Evolutionary conservation across 495 filamentous ascomycete species (phyloP).

Genomic region (Peziza echinospora): DNA sequence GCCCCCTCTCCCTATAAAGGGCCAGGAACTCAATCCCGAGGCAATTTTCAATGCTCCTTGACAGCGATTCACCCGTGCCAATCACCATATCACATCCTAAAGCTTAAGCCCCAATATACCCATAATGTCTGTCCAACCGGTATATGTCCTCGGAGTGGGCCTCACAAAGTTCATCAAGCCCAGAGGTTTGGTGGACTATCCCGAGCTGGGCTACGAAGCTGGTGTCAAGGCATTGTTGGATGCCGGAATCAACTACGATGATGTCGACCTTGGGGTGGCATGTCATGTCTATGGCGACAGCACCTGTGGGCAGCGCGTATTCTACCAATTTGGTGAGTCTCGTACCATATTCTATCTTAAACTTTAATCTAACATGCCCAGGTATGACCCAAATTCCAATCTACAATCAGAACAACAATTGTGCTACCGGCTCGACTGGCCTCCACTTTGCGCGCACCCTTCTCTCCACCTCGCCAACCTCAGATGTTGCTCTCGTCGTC

Average conservation of each 20-base stretch:
- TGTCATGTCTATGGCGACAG: slow-evolving; percentile 96
- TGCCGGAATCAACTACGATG: slow-evolving; percentile 87
- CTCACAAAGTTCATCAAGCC: slow-evolving; percentile 99
- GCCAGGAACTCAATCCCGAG: too few species aligned
- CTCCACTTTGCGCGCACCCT: slow-evolving; percentile 63
- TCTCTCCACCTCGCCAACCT: slow-evolving; percentile 47
- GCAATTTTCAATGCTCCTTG: too few species aligned
- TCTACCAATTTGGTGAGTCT: slow-evolving; percentile 81
- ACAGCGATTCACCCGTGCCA: too few species aligned
- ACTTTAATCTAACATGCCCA: background rate
- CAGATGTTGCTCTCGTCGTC: slow-evolving; percentile 72
- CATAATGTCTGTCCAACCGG: slow-evolving; percentile 21
- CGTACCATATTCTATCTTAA: background rate
- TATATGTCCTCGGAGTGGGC: slow-evolving; percentile 89
- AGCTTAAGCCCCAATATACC: too few species aligned
- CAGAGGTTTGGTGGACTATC: slow-evolving; percentile 72
- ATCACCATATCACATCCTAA: too few species aligned
- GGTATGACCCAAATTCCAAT: slow-evolving; percentile 80
- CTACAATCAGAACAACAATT: slow-evolving; percentile 98
- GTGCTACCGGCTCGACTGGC: slow-evolving; percentile 78
- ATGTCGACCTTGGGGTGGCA: slow-evolving; percentile 86
- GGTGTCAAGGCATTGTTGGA: slow-evolving; percentile 91
- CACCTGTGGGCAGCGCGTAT: slow-evolving; percentile 87
- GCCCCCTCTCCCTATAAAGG: too few species aligned
- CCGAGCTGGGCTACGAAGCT: slow-evolving; percentile 81